These are phyloP conservation scores for Decorospora gaudefroyi DNA, from an alignment of 2,329 filamentous ascomycete genomes.

Conservation along the genomic window DNA sequence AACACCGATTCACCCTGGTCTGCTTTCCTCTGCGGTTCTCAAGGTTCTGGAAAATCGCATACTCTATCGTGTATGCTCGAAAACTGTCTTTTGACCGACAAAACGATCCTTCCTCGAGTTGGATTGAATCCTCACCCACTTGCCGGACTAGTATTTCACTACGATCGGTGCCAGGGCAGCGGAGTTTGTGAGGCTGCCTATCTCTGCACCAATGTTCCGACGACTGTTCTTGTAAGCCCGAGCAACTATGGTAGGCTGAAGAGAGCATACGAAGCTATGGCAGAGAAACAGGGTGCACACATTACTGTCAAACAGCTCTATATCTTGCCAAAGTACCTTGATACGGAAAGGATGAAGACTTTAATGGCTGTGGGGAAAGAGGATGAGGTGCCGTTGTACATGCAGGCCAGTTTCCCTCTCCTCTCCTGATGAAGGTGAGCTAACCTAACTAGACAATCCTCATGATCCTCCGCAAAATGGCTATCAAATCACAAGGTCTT, in stretches of 20 bases:
- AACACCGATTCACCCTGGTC: constrained; percentile 61
- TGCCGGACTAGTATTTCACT: neutral
- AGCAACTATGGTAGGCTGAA: constrained; percentile 21
- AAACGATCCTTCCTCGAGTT: too few relatives aligned
- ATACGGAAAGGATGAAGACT: constrained; percentile 23
- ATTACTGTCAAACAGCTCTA: constrained; percentile 17
- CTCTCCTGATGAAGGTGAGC: too few relatives aligned
- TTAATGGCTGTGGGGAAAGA: constrained; percentile 25
- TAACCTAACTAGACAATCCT: too few relatives aligned
- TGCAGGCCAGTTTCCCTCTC: constrained; percentile 20
- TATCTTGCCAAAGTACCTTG: constrained; percentile 14
- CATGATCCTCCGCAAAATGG: constrained; percentile 24
- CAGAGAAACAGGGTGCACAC: constrained; percentile 1
- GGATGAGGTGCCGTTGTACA: constrained; percentile 21
- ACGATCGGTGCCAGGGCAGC: neutral
- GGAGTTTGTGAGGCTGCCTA: neutral
- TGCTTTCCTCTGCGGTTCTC: constrained; percentile 64
- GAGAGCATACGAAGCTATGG: constrained; percentile 15
- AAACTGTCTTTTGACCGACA: constrained; percentile 51
- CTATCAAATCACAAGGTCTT: constrained; percentile 4
- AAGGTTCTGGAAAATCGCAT: constrained; percentile 65
- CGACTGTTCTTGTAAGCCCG: constrained; percentile 21
- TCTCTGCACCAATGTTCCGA: constrained; percentile 5
- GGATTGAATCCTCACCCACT: constrained; percentile 28
- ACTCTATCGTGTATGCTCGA: constrained; percentile 64